Percentiles rank a stretch among this genome's conserved stretches.
These are phyloP conservation scores for Metschnikowia arizonensis DNA, from an alignment of 805 yeast genomes.

Conservation along the genomic window DNA sequence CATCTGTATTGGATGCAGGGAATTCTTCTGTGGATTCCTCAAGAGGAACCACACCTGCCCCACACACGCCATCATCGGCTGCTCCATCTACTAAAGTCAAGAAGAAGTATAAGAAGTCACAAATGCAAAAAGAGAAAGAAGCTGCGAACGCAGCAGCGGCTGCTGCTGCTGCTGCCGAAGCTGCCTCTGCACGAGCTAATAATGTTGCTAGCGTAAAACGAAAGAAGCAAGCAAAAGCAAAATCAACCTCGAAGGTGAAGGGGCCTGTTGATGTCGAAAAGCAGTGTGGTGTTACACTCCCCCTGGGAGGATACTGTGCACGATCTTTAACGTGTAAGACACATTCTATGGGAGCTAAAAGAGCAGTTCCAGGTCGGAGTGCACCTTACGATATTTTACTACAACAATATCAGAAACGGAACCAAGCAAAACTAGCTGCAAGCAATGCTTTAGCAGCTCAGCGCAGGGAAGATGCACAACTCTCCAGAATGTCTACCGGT, in stretches of 20 bases:
- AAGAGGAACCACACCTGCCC: conserved; percentile 36
- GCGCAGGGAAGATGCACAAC: conserved; percentile 60
- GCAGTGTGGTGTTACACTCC: conserved; percentile 94
- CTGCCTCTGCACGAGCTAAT: conserved; percentile 18
- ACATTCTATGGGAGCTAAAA: conserved; percentile 97
- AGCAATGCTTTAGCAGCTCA: conserved; percentile 77
- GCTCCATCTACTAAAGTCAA: conserved; percentile 29
- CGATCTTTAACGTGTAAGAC: conserved; percentile 95
- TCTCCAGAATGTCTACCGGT: conserved; percentile 25
- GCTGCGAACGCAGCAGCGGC: conserved; percentile 47
- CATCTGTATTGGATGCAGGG: conserved; percentile 29
- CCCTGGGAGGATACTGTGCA: conserved; percentile 95
- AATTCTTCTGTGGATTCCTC: conserved; percentile 39
- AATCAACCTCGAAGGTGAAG: conserved; percentile 53
- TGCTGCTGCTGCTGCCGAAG: conserved; percentile 36
- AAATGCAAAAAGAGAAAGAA: conserved; percentile 42
- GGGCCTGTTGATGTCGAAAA: conserved; percentile 87
- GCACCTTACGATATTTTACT: conserved; percentile 86
- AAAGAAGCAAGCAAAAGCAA: conserved; percentile 34
- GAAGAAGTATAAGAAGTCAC: conserved; percentile 42
- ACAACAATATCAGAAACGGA: conserved; percentile 86
- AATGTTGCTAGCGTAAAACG: conserved; percentile 19
- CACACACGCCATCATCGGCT: conserved; percentile 23
- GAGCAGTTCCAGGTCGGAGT: conserved; percentile 91
- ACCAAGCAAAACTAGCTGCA: conserved; percentile 85